Percentiles rank a stretch among this genome's conserved stretches.
Evolutionary conservation across 345 rosid genomes (phyloP).

Genomic region (Angophora floribunda): DNA sequence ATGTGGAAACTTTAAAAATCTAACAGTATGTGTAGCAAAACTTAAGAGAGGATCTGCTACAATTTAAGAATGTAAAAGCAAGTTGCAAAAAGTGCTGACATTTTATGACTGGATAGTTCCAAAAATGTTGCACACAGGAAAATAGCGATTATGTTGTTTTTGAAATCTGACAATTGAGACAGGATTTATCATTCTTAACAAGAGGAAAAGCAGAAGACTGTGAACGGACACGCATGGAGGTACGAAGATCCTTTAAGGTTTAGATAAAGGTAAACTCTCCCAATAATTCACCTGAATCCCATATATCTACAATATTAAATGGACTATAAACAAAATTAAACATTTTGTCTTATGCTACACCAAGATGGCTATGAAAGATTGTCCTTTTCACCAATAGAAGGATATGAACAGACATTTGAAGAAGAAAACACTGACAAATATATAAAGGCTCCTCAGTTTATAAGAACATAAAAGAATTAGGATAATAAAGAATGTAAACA

Average conservation of each 20-base stretch:
- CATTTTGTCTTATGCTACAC: neutral
- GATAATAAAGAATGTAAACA: neutral
- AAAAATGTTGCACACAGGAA: neutral
- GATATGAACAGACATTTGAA: neutral
- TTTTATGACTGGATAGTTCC: neutral
- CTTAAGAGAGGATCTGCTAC: neutral
- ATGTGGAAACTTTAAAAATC: neutral
- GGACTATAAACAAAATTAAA: neutral
- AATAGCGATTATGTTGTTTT: neutral
- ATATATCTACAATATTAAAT: neutral
- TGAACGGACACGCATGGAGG: neutral
- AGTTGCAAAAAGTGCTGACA: neutral
- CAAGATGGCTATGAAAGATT: neutral
- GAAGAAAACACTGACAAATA: neutral
- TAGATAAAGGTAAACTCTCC: neutral
- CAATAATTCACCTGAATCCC: neutral
- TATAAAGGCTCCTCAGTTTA: neutral
- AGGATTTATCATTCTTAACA: neutral
- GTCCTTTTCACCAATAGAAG: neutral
- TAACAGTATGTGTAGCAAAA: neutral
- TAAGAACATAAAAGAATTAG: neutral
- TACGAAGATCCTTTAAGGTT: neutral
- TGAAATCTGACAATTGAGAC: neutral
- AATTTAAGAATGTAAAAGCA: neutral
- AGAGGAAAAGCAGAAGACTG: neutral